A percentile compares a stretch with the other conserved stretches of the same genome.
Evolutionary conservation across 306 rosid species (phyloP).

Genomic region (Vachellia collinsii): DNA sequence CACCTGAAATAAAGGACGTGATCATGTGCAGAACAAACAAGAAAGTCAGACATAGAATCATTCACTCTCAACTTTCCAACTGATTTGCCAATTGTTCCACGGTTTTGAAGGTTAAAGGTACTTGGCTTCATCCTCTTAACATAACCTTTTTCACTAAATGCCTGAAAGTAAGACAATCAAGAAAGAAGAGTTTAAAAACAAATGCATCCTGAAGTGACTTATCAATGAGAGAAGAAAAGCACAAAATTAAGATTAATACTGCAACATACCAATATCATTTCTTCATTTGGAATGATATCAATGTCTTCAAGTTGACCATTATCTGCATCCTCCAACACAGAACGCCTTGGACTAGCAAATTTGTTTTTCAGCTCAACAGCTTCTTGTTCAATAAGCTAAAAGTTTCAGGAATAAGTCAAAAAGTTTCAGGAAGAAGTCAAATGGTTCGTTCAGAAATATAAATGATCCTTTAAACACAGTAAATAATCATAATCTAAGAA

Average conservation of each 20-base stretch:
- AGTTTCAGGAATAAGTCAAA: slow-evolving; percentile 53
- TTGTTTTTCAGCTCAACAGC: slow-evolving; percentile 84
- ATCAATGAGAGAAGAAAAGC: slow-evolving; percentile 6
- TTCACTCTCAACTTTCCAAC: slow-evolving; percentile 95
- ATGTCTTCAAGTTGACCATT: slow-evolving; percentile 95
- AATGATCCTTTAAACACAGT: not conserved
- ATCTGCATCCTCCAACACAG: slow-evolving; percentile 79
- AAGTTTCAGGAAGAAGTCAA: slow-evolving; percentile 28
- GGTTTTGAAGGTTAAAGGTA: slow-evolving; percentile 88
- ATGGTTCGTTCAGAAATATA: slow-evolving; percentile 10
- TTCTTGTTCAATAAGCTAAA: slow-evolving; percentile 83
- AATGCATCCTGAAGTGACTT: slow-evolving; percentile 11
- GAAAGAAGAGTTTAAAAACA: not conserved
- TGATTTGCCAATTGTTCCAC: slow-evolving; percentile 99
- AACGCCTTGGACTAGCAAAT: slow-evolving; percentile 82
- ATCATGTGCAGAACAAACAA: slow-evolving; percentile 91
- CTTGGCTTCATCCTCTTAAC: slow-evolving; percentile 92
- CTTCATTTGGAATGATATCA: slow-evolving; percentile 96
- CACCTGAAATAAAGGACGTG: slow-evolving; percentile 96
- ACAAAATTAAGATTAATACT: slow-evolving; percentile 15
- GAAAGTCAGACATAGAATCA: slow-evolving; percentile 95
- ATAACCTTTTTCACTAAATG: slow-evolving; percentile 93
- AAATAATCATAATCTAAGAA: slow-evolving; percentile 15
- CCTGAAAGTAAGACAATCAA: slow-evolving; percentile 53
- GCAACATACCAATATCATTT: slow-evolving; percentile 79